Percentiles rank a stretch among this genome's conserved stretches.
Evolutionary conservation across 768 basidiomycete species (phyloP).

Genomic region (Mycena crocata): DNA sequence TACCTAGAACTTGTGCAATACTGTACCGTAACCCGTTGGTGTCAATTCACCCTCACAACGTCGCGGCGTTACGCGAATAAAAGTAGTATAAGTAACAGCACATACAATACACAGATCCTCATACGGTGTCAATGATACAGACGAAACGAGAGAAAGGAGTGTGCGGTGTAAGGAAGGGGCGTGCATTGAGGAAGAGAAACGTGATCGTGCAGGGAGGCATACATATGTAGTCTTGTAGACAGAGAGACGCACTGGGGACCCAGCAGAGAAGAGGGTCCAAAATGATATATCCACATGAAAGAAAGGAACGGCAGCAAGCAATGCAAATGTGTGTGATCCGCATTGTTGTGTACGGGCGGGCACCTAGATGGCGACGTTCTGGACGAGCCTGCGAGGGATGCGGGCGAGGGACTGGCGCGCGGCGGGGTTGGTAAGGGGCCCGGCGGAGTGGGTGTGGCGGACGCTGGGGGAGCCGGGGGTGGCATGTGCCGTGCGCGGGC

Average conservation of each 20-base stretch:
- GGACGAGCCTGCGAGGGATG: conserved; percentile 59
- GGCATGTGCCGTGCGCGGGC: conserved; percentile 41
- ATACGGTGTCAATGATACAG: conserved; percentile 29
- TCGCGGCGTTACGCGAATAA: background rate
- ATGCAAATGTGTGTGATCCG: conserved; percentile 3
- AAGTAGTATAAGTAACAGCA: conserved; percentile 30
- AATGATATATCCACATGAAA: conserved; percentile 11
- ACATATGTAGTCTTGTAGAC: no score
- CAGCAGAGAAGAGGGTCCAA: background rate
- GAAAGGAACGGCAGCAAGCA: background rate
- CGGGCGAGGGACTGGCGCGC: conserved; percentile 72
- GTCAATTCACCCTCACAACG: no score
- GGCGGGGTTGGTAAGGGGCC: conserved; percentile 68
- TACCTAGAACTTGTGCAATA: no score
- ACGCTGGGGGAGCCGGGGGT: conserved; percentile 49
- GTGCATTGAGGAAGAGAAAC: no score
- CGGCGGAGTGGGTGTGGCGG: conserved; percentile 43
- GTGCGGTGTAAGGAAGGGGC: conserved; percentile 21
- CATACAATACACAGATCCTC: conserved; percentile 31
- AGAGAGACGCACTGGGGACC: background rate
- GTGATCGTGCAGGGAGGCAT: conserved; percentile 21
- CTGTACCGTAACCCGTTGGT: no score
- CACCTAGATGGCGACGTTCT: no score
- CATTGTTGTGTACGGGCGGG: no score
- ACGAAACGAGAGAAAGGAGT: conserved; percentile 27